Percentiles rank a stretch among this genome's conserved stretches.
Evolutionary conservation across 2,329 filamentous ascomycete genomes (phyloP).

Genomic region (Penicillium psychrosexuale): DNA sequence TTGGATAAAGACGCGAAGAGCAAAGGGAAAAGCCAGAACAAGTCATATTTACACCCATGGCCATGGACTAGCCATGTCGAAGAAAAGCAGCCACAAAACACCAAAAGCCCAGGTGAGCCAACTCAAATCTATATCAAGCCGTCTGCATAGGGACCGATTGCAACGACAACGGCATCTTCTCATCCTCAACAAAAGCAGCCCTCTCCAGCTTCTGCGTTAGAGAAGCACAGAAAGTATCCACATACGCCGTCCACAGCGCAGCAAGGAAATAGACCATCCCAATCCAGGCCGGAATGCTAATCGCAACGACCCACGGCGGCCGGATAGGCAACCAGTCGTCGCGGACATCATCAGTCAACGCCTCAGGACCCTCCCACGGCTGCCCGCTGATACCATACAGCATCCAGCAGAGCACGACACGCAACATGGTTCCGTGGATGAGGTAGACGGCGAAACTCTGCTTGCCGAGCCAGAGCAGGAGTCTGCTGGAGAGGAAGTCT

Average conservation of each 20-base stretch:
- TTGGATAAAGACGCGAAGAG: background rate
- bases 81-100: background rate
- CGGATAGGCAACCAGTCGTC: conserved; percentile 40
- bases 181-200: conserved; percentile 44
- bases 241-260: conserved; percentile 51
- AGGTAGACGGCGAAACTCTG: conserved; percentile 57
- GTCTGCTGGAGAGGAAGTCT: conserved; percentile 48
- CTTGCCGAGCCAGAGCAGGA: conserved; percentile 54
- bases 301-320: conserved; percentile 37
- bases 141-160: conserved; percentile 27
- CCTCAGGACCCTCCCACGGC: conserved; percentile 37
- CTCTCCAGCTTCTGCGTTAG: conserved; percentile 49
- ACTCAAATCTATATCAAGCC: background rate
- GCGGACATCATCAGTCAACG: conserved; percentile 16
- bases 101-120: background rate
- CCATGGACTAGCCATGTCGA: background rate
- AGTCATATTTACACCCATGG: background rate
- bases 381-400: conserved; percentile 51
- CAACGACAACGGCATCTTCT: conserved; percentile 30
- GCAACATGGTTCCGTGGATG: conserved; percentile 53
- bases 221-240: conserved; percentile 50
- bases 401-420: conserved; percentile 52
- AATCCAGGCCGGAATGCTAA: conserved; percentile 48
- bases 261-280: conserved; percentile 47
- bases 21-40: background rate